Conservation (phyloP, 306 rosid genomes). For the Cicer pinnatifidum region DNA sequence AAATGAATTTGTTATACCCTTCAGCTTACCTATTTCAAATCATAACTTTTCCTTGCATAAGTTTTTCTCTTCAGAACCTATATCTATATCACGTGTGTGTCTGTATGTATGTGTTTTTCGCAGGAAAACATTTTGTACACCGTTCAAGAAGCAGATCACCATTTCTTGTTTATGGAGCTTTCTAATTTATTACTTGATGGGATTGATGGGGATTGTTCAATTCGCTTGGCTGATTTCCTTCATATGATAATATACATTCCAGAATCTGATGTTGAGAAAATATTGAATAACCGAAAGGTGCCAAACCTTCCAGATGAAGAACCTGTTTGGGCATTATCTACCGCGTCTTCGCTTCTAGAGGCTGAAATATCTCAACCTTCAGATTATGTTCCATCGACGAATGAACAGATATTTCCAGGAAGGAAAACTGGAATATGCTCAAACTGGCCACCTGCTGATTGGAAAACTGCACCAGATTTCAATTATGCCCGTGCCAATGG, state of each 20-base stretch:
- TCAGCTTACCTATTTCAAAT: slow-evolving; percentile 15
- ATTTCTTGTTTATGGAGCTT: slow-evolving; percentile 83
- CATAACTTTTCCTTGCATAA: background rate
- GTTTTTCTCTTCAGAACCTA: background rate
- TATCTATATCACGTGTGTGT: slow-evolving; percentile 24
- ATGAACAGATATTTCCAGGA: slow-evolving; percentile 57
- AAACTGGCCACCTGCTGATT: slow-evolving; percentile 80
- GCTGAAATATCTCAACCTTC: slow-evolving; percentile 45
- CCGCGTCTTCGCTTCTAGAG: slow-evolving; percentile 46
- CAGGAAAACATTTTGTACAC: slow-evolving; percentile 74
- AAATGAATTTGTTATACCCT: background rate
- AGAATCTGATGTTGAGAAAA: slow-evolving; percentile 67
- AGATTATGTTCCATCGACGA: slow-evolving; percentile 37
- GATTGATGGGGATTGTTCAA: slow-evolving; percentile 60
- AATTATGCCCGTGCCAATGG: slow-evolving; percentile 67
- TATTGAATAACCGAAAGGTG: slow-evolving; percentile 72
- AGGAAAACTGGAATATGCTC: slow-evolving; percentile 48
- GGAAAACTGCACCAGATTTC: slow-evolving; percentile 89
- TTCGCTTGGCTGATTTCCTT: slow-evolving; percentile 86
- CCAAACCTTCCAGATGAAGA: slow-evolving; percentile 72
- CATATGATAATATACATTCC: slow-evolving; percentile 81
- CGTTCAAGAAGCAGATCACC: slow-evolving; percentile 66
- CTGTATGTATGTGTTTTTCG: slow-evolving; percentile 27
- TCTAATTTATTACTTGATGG: slow-evolving; percentile 72
- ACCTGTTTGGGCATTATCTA: slow-evolving; percentile 71